These are phyloP conservation scores for Silene uniflora DNA, from an alignment of 148 eudicot species.

Conservation along the genomic window DNA sequence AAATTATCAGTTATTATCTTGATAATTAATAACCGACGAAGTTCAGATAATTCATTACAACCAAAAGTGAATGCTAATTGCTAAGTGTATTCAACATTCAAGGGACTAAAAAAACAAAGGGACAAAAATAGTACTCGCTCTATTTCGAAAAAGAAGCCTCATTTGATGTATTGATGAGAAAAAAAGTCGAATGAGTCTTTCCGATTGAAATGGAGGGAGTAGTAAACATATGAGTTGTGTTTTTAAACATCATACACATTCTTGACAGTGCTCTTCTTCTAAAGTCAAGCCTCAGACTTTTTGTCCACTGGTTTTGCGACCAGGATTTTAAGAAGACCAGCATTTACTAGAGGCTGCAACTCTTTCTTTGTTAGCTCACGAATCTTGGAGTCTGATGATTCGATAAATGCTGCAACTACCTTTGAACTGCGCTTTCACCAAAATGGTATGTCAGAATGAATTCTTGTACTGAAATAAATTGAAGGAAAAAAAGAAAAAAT, in stretches of 20 bases:
- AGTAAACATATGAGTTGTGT: background rate
- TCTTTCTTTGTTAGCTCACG: constrained; percentile 51
- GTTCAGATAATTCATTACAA: background rate
- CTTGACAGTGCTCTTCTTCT: background rate
- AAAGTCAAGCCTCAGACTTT: background rate
- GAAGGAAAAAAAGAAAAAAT: background rate
- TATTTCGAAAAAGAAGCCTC: background rate
- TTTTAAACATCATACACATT: background rate
- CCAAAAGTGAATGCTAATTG: background rate
- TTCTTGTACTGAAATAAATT: background rate
- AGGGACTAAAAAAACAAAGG: background rate
- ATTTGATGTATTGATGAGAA: no score
- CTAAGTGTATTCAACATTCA: background rate
- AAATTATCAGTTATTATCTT: background rate
- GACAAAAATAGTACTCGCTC: constrained; percentile 7
- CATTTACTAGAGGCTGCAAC: constrained; percentile 64
- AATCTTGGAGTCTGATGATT: constrained; percentile 50
- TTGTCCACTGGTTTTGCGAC: constrained; percentile 33
- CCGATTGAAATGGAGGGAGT: background rate
- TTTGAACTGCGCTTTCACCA: constrained; percentile 46
- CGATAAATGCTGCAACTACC: constrained; percentile 67
- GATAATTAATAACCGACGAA: background rate
- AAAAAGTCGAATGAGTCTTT: background rate
- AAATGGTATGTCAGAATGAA: constrained; percentile 1
- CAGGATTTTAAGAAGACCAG: constrained; percentile 54